A percentile compares a stretch with the other conserved stretches of the same genome.
phyloP scores from a whole-genome alignment of 257 asterid species.

The Avicennia marina region DNA sequence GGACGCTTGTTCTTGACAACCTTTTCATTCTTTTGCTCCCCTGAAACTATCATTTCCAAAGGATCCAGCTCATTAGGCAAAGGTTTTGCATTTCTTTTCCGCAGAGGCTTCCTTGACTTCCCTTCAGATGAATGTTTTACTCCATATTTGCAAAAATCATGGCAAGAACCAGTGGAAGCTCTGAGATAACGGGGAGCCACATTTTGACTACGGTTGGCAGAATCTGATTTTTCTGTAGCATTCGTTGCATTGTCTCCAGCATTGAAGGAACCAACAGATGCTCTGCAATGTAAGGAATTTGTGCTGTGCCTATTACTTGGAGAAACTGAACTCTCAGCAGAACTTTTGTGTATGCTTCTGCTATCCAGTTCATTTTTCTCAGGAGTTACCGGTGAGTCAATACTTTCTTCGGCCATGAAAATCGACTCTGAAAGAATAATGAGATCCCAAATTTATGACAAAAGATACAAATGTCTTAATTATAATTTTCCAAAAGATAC shows the following conservation, averaged over 20 bases:
- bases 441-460: constrained; percentile 23
- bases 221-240: constrained; percentile 36
- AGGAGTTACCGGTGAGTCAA: constrained; percentile 20
- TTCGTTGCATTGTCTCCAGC: constrained; percentile 26
- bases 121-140: constrained; percentile 33
- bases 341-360: constrained; percentile 1
- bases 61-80: constrained; percentile 26
- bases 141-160: constrained; percentile 85
- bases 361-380: constrained; percentile 24
- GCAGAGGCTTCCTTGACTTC: constrained; percentile 40
- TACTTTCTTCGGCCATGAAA: constrained; percentile 58
- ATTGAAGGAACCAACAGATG: constrained; percentile 33
- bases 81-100: constrained; percentile 31
- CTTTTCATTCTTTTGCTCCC: constrained; percentile 32
- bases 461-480: not conserved
- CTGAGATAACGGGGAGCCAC: constrained; percentile 61
- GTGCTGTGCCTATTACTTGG: constrained; percentile 16
- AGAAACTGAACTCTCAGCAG: constrained; percentile 18
- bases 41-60: constrained; percentile 26
- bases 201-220: constrained; percentile 23
- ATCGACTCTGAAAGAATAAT: constrained; percentile 4
- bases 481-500: not conserved
- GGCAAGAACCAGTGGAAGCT: constrained; percentile 90
- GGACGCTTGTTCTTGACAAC: constrained; percentile 12
- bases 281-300: constrained; percentile 21